Evolutionary conservation across 176 grass and related monocot species (phyloP).

Genomic region (Otatea glauca): DNA sequence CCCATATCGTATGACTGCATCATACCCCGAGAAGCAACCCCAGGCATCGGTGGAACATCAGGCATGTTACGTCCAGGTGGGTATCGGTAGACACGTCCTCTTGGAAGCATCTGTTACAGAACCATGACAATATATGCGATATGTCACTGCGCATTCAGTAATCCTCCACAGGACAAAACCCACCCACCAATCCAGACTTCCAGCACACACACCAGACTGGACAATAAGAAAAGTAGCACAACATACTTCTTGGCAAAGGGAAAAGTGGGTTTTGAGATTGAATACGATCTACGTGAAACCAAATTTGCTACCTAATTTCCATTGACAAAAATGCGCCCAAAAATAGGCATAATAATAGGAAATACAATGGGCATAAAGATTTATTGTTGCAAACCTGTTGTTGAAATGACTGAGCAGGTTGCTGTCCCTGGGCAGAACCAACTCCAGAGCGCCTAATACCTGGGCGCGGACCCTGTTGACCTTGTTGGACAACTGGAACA

Average conservation of each 20-base stretch:
- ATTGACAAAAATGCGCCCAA: not conserved
- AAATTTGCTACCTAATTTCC: not conserved
- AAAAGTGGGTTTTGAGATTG: not conserved
- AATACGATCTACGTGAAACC: not conserved
- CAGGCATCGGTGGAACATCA: slow-evolving; percentile 59
- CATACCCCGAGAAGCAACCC: slow-evolving; percentile 72
- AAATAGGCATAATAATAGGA: not conserved
- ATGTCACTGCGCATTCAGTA: slow-evolving; percentile 19
- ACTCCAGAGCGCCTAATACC: slow-evolving; percentile 66
- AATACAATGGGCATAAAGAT: not conserved
- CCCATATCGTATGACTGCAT: slow-evolving; percentile 75
- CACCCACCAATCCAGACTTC: not conserved
- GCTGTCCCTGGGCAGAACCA: slow-evolving; percentile 66
- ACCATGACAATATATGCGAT: slow-evolving; percentile 5
- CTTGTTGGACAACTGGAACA: slow-evolving; percentile 75
- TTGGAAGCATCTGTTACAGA: slow-evolving; percentile 72
- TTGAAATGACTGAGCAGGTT: slow-evolving; percentile 66
- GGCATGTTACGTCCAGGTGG: slow-evolving; percentile 76
- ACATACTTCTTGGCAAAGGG: not conserved
- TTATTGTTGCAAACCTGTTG: slow-evolving; percentile 64
- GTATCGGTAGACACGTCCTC: slow-evolving; percentile 79
- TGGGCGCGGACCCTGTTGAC: slow-evolving; percentile 82
- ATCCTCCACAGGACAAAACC: not conserved
- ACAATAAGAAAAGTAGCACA: slow-evolving; percentile 4
- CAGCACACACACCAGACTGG: slow-evolving; percentile 7